Base-by-base conservation (phyloP, 2,329 filamentous ascomycete genomes). In the Fusarium algeriense region DNA sequence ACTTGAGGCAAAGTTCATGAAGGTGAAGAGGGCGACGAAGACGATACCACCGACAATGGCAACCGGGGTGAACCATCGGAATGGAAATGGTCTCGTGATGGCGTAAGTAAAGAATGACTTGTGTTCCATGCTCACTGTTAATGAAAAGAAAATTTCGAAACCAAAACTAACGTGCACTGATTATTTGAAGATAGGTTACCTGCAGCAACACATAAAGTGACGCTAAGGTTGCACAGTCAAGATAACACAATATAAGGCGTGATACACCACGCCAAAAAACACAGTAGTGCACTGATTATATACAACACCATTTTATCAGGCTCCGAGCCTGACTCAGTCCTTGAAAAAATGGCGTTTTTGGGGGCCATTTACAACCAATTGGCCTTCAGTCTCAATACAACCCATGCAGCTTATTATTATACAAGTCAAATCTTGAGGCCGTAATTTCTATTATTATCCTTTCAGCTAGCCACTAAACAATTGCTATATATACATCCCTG, bases 71-170 rank as follows among this genome's bases (percentile, higher is more conserved):
- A 50, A 50, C 48, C 32, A 50, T 6, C 32, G 20, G n/a, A 50
- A 50, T 20, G 48, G 48, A 7, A 50, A 37, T 3, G 32, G 48
- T 11, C 26, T 17, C 15, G 32, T 37, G 2, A 50, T 37, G 15
- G 48, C 20, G 48, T 50, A 50, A 7, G 11, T 50, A 0, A 50
- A 50, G 6, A n/a, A 50, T 26, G 48, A 50, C 17, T 50, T 26
- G 10, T 37, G 17, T 8, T 50, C 48, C 48, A 50, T 37, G 17
- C 15, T 50, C 2, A 3, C 2, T 15, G 4, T 2, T 11, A 6
- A 11, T 19, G 5, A 1, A 7, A 37, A 8, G 6, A n/a, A 8
- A 19, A 1, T 8, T 4, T 5, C 9, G 2, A 3, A 8, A 11
- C 14, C 11, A 3, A n/a, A 12, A 3, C 6, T 50, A 30, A 26